Evolutionary conservation across 257 asterid species (phyloP).

Genomic region (Fraxinus americana): DNA sequence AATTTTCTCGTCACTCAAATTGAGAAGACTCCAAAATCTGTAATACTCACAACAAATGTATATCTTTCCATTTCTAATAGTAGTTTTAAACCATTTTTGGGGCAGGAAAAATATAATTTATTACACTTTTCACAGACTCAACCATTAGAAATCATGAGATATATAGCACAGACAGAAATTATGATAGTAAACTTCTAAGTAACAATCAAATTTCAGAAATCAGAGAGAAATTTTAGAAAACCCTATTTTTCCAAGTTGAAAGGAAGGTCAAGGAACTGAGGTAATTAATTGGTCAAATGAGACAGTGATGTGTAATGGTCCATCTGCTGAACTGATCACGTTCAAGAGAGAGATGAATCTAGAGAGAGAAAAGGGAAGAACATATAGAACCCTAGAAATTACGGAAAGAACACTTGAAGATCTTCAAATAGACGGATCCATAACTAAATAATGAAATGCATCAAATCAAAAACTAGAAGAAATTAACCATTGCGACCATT

Average conservation of each 20-base stretch:
- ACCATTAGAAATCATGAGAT: too few relatives aligned
- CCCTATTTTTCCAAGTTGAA: conserved; percentile 16
- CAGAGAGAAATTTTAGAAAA: background rate
- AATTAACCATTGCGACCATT: background rate
- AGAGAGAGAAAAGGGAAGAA: background rate
- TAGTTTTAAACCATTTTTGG: too few relatives aligned
- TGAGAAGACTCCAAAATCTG: too few relatives aligned
- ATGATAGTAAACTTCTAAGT: background rate
- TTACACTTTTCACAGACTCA: too few relatives aligned
- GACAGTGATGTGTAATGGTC: conserved; percentile 4
- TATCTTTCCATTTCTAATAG: too few relatives aligned
- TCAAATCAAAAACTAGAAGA: background rate
- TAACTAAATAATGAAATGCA: background rate
- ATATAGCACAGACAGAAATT: too few relatives aligned
- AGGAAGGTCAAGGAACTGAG: conserved; percentile 7
- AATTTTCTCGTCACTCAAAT: too few relatives aligned
- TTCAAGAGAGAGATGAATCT: background rate
- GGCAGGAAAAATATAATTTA: too few relatives aligned
- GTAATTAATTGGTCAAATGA: conserved; percentile 19
- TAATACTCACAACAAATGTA: too few relatives aligned
- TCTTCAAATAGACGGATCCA: background rate
- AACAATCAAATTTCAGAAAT: conserved; percentile 25
- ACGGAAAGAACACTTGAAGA: background rate
- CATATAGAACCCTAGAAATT: conserved; percentile 1
- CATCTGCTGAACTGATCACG: background rate